Conservation (phyloP, 495 filamentous ascomycete genomes). For the Pseudoneurospora amorphoporcata region DNA sequence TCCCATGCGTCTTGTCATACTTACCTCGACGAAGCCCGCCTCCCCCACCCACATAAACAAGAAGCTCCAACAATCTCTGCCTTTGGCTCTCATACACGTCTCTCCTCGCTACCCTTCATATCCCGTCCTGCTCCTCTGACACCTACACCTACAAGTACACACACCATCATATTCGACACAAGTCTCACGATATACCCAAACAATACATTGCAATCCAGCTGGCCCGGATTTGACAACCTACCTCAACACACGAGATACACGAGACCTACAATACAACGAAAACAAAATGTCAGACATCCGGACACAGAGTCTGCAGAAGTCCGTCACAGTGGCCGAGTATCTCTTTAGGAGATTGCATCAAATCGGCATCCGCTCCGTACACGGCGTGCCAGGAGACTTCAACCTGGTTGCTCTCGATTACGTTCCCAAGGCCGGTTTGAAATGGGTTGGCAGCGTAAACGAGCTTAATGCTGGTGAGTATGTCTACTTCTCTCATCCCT, state of each 20-base stretch:
- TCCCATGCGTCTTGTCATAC: neutral
- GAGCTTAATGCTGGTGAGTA: conserved; percentile 65
- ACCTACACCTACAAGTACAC: neutral
- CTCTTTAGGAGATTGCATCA: conserved; percentile 61
- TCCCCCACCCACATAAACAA: neutral
- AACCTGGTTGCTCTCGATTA: conserved; percentile 62
- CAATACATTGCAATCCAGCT: neutral
- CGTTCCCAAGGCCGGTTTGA: conserved; percentile 48
- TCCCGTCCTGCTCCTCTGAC: neutral
- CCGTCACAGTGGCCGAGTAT: conserved; percentile 46
- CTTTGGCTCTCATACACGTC: neutral
- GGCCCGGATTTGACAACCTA: neutral
- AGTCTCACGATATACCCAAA: neutral
- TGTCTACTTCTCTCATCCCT: neutral
- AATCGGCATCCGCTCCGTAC: conserved; percentile 56
- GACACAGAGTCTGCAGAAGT: conserved; percentile 30
- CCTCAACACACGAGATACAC: neutral
- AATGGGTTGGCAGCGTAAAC: conserved; percentile 73
- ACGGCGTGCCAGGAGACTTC: conserved; percentile 70
- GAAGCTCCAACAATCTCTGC: neutral
- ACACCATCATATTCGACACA: neutral
- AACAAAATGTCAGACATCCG: conserved; percentile 25
- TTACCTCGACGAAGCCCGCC: neutral
- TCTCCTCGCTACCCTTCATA: neutral
- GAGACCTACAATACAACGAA: neutral